These are phyloP conservation scores for Cairneyella variabilis DNA, from an alignment of 495 filamentous ascomycete species.

Conservation along the genomic window DNA sequence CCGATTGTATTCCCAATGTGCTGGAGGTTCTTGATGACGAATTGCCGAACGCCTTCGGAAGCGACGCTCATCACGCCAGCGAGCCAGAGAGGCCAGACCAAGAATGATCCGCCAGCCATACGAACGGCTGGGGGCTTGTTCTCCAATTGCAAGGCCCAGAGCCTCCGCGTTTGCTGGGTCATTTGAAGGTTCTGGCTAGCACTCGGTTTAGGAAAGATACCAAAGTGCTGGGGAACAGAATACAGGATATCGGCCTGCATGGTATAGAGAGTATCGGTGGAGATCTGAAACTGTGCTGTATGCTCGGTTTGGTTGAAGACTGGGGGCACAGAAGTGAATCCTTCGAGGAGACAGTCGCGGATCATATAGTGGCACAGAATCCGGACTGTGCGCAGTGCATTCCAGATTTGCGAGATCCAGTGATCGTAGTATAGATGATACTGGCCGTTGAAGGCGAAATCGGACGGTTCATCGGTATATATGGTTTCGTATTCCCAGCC, in stretches of 20 bases:
- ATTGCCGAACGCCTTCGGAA: conserved; percentile 32
- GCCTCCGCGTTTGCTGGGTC: background rate
- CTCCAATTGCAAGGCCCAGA: background rate
- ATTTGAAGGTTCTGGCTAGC: background rate
- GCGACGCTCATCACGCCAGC: conserved; percentile 35
- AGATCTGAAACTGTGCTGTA: conserved; percentile 21
- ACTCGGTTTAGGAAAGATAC: conserved; percentile 8
- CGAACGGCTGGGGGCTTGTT: background rate
- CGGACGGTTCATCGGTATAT: conserved; percentile 28
- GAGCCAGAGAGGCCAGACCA: conserved; percentile 47
- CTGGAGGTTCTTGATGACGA: conserved; percentile 38
- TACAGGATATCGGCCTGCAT: conserved; percentile 41
- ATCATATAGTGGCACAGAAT: conserved; percentile 54
- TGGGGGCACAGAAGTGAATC: conserved; percentile 21
- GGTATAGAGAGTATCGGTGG: conserved; percentile 25
- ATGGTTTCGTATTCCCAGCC: conserved; percentile 35
- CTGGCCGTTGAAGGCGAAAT: conserved; percentile 44
- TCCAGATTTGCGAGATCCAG: conserved; percentile 60
- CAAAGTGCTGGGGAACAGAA: conserved; percentile 44
- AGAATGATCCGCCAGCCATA: conserved; percentile 33
- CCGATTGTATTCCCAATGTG: conserved; percentile 42
- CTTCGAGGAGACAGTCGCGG: conserved; percentile 28
- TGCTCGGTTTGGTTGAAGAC: conserved; percentile 10
- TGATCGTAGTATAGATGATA: conserved; percentile 59
- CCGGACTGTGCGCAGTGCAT: conserved; percentile 58